Evolutionary conservation across 768 basidiomycete species (phyloP), one percentile per base, ranked within the genome.

Genomic region (Suillus placidus): DNA sequence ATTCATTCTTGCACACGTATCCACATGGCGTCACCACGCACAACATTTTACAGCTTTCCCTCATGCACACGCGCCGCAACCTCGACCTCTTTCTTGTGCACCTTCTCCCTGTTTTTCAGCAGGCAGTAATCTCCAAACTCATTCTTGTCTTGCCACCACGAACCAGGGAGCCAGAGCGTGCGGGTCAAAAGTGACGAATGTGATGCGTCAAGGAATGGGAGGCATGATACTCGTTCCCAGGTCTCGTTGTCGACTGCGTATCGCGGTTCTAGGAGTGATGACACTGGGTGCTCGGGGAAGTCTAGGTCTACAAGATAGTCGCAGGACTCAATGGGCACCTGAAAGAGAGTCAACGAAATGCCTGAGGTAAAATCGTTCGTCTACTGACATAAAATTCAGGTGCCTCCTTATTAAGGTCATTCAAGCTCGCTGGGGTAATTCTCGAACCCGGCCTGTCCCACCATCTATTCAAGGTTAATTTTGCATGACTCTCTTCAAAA

Each of bases 261-360:
- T 40, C 94, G 89, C n/a, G 93, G 94, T 73, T 97, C 95, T 55
- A 86, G 77, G 6, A 69, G 38, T 16, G 88, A 85, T 43, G 73
- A 75, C 13, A 78, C 73, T 2, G 91, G 85, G 68, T 92, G 87
- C 1, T 79, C 76, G 0, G 95, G 95, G 74, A 93, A 94, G 78
- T 95, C 92, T 51, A 94, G 85, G 76, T 98, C 95, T 68, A 99
- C 82, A 66, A 99, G 81, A 78, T 97, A 98, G 76, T 94, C 91
- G 74, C 97, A 99, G 47, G 85, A 80, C 26, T 85, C 79, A 26
- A 88, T 78, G 32, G 89, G 81, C 38, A 93, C 89, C 97, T 92
- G 30, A 64, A 38, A 63, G 52, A 51, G 16, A 40, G 37, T 64
- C 60, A 66, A 65, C 42, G 43, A 63, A 64, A 54, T 14, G 60